phyloP scores from a whole-genome alignment of 2,329 filamentous ascomycete species.

The Fusarium sp. region DNA sequence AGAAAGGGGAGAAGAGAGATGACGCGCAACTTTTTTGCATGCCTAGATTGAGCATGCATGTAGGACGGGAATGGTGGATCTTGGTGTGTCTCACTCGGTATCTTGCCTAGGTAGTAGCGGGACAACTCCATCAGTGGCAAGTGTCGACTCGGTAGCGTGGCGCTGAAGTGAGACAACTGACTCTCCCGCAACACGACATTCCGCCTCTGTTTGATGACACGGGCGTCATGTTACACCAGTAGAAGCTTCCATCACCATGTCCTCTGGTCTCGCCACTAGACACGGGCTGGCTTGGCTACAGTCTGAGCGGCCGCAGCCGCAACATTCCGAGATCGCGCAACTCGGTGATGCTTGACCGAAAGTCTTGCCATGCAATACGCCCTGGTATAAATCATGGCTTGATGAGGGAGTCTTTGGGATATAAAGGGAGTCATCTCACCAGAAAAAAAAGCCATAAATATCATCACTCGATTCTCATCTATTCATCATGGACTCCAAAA shows the following conservation, averaged over 20 bases:
- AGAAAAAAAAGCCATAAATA: background rate
- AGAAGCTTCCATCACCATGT: background rate
- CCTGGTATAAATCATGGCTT: too few relatives aligned
- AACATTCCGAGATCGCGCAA: background rate
- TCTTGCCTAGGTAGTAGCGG: background rate
- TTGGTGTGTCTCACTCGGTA: background rate
- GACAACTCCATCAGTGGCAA: background rate
- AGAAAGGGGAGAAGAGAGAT: background rate
- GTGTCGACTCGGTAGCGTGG: background rate
- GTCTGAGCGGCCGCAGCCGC: background rate
- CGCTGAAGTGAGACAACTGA: slow-evolving; percentile 14
- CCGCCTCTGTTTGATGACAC: background rate
- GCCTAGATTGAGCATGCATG: background rate
- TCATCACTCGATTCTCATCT: background rate
- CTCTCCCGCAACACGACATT: background rate
- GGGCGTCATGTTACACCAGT: background rate
- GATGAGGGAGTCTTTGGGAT: background rate
- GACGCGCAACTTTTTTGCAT: background rate
- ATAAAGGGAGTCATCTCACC: background rate
- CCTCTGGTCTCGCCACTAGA: background rate
- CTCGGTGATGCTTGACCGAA: background rate
- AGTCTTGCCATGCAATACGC: background rate
- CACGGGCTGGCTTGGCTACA: slow-evolving; percentile 7
- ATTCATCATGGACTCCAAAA: slow-evolving; percentile 31
- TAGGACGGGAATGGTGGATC: background rate